These are phyloP conservation scores for Globisporangium yorkense DNA, from an alignment of 352 stramenopile species.

Conservation along the genomic window DNA sequence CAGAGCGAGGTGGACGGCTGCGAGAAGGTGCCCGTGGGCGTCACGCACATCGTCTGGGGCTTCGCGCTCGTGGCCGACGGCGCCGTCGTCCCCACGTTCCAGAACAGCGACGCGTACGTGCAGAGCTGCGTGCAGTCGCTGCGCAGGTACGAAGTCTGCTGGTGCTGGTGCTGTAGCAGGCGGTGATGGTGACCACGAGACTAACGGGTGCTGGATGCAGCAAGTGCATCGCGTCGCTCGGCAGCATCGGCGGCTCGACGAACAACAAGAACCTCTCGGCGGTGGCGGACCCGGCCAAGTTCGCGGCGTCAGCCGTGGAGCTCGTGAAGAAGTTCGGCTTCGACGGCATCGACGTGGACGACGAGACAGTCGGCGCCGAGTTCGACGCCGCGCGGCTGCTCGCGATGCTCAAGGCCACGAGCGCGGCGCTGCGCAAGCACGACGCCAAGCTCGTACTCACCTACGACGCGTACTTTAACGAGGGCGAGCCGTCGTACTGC, in stretches of 20 bases:
- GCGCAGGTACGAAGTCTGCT: constrained; percentile 16
- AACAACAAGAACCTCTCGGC: constrained; percentile 62
- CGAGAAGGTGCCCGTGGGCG: constrained; percentile 52
- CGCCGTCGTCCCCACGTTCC: constrained; percentile 44
- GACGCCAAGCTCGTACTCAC: constrained; percentile 40
- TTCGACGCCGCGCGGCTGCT: constrained; percentile 49
- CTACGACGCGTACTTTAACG: constrained; percentile 71
- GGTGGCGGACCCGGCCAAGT: constrained; percentile 30
- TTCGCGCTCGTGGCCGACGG: constrained; percentile 64
- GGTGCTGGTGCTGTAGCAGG: background rate
- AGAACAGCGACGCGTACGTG: constrained; percentile 51
- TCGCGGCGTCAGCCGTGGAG: constrained; percentile 40
- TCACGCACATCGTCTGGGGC: constrained; percentile 71
- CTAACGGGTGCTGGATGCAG: constrained; percentile 4
- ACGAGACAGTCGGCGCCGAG: constrained; percentile 58
- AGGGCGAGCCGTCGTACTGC: constrained; percentile 27
- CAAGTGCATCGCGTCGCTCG: constrained; percentile 56
- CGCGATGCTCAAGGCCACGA: constrained; percentile 39
- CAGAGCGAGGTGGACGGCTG: constrained; percentile 71
- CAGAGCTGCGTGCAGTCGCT: constrained; percentile 49
- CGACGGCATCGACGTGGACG: constrained; percentile 66
- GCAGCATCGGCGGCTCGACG: constrained; percentile 61
- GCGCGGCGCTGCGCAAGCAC: constrained; percentile 27
- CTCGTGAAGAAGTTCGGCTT: constrained; percentile 65
- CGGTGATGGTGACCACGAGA: background rate